Evolutionary conservation across 2,329 filamentous ascomycete species (phyloP), one percentile per base, ranked within the genome.

Genomic region (Cercospora zeae-maydis): DNA sequence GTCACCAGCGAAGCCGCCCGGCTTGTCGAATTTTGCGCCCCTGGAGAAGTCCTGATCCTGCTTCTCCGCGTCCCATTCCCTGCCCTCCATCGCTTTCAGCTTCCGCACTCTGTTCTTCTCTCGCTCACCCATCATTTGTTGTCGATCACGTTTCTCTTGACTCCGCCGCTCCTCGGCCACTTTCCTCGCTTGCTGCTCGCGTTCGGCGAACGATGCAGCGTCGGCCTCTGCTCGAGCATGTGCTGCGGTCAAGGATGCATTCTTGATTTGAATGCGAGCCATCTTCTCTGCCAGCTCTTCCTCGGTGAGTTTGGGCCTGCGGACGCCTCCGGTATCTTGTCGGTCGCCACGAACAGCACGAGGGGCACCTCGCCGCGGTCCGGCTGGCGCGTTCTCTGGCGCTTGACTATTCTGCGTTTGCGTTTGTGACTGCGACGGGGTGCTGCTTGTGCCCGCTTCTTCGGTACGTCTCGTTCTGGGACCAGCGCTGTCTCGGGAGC

Each of bases 181-280:
- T 67, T 82, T 79, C 21, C 81, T 81, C 0, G 84, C 82, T 9
- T 84, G 76, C 34, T 83, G 82, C 71, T 89, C 87, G n/a, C 86
- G 81, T 62, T 86, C 81, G 45, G 86, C 81, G 72, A 88, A 89
- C 0, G 82, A 83, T 2, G 85, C 86, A 59, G 84, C 82, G 67
- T 90, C 87, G n/a, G 85, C 86, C 76, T 89, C 84, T n/a, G 86
- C 86, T 27, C 86, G 81, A 1, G 83, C 84, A 71, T 89, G 86
- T 0, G 85, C 84, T 8, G 84, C 85, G 8, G 81, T 80, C 13
- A 85, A 79, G 55, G 83, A 80, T 5, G 82, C 83, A 58, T 87
- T 88, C 62, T 86, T 84, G 67, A 87, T 80, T 65, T 82, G 82
- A 69, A 88, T 88, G 36, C 81, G 79, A 7, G 83, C 84, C 63